Evolutionary conservation across 495 filamentous ascomycete genomes (phyloP).

Genomic region (Corynascus novoguineensis): DNA sequence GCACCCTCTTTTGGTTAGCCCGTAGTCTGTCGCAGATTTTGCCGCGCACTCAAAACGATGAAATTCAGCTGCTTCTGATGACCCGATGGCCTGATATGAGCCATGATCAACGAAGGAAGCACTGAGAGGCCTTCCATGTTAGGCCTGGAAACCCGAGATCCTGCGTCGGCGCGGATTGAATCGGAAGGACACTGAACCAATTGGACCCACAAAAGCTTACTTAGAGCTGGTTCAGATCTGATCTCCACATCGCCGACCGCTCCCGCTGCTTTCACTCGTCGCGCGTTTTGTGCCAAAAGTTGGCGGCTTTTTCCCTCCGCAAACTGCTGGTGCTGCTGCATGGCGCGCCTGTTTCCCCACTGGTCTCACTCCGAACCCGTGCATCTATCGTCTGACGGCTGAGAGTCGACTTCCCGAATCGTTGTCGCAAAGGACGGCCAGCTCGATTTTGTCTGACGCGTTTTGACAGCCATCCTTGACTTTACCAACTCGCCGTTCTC

Average conservation of each 20-base stretch:
- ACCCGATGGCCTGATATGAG: not conserved
- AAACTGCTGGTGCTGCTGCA: conserved; percentile 1
- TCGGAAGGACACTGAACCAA: not conserved
- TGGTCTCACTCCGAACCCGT: not conserved
- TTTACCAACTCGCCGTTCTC: not conserved
- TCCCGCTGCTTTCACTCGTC: not conserved
- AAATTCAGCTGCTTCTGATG: not conserved
- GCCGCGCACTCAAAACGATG: not conserved
- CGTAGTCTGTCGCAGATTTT: not conserved
- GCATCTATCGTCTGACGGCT: not conserved
- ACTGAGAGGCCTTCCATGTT: no score
- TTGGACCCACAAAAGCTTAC: conserved; percentile 1
- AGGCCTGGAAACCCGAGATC: not conserved
- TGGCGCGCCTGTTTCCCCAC: not conserved
- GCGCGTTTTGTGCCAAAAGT: not conserved
- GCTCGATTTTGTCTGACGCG: no score
- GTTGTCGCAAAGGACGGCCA: no score
- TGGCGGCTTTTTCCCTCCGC: not conserved
- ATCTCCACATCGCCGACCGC: not conserved
- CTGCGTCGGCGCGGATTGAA: not conserved
- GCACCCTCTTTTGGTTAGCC: not conserved
- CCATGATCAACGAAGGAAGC: no score
- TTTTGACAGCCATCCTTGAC: not conserved
- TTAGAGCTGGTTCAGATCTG: not conserved
- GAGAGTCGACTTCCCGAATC: no score